A percentile compares a stretch with the other conserved stretches of the same genome.
Conservation (phyloP, 2,329 filamentous ascomycete species). For the Paraphoma sp. region DNA sequence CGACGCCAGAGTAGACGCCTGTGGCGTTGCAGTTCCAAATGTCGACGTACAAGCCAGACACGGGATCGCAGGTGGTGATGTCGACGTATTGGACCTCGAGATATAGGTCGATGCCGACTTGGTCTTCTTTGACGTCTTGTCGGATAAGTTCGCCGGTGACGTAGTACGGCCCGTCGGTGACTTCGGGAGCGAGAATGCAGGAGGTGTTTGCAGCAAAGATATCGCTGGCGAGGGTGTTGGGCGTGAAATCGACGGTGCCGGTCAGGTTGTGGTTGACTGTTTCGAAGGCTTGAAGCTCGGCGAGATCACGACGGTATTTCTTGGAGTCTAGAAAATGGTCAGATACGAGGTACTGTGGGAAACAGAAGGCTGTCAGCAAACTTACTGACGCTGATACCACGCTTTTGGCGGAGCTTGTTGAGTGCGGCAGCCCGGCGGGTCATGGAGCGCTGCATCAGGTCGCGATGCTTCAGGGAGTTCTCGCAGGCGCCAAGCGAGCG, state of each 20-base stretch:
- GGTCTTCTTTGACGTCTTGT: conserved; percentile 53
- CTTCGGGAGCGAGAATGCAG: conserved; percentile 33
- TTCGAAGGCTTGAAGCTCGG: conserved; percentile 37
- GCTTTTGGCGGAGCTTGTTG: conserved; percentile 30
- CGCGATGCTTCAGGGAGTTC: conserved; percentile 21
- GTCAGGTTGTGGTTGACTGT: conserved; percentile 41
- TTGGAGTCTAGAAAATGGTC: not conserved
- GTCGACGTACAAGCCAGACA: conserved; percentile 56
- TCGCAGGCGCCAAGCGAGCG: conserved; percentile 28
- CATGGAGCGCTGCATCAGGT: conserved; percentile 25
- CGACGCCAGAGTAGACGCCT: conserved; percentile 51
- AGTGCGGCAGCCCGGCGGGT: conserved; percentile 25
- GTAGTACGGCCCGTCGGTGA: conserved; percentile 35
- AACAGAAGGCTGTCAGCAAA: conserved; percentile 1
- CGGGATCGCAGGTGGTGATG: conserved; percentile 58
- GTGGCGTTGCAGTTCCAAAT: conserved; percentile 55
- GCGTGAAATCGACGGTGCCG: conserved; percentile 1
- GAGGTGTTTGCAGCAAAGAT: conserved; percentile 32
- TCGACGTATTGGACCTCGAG: conserved; percentile 62
- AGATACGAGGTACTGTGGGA: conserved; percentile 16
- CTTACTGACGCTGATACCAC: conserved; percentile 27
- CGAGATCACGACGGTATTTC: conserved; percentile 22
- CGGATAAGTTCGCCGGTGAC: conserved; percentile 59
- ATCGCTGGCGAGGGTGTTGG: conserved; percentile 12
- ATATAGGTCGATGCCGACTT: conserved; percentile 55